Percentiles rank a stretch among this genome's conserved stretches.
These are phyloP conservation scores for Pythium rishiriense DNA, from an alignment of 352 stramenopile genomes.

Conservation along the genomic window DNA sequence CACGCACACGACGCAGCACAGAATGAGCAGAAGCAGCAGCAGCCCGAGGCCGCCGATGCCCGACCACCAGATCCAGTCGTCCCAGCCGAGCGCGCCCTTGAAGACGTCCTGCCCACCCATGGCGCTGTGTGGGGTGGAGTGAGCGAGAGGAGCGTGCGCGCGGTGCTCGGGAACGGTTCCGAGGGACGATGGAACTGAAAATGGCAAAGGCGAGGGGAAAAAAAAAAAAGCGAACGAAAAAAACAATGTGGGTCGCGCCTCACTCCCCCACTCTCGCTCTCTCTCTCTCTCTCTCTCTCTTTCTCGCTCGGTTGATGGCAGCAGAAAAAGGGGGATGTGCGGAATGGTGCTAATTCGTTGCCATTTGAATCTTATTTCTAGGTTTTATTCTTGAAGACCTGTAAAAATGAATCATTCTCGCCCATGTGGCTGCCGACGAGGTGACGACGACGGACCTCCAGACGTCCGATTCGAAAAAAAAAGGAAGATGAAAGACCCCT, in stretches of 20 bases:
- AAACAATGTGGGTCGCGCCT: not conserved
- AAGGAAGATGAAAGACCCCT: not conserved
- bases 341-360: not conserved
- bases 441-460: not conserved
- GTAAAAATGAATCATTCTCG: not conserved
- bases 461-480: not conserved
- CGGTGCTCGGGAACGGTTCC: no score
- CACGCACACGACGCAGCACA: slow-evolving; percentile 81
- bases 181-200: not conserved
- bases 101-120: slow-evolving; percentile 54
- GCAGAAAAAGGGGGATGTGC: not conserved
- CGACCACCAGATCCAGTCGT: slow-evolving; percentile 84
- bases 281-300: not conserved
- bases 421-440: not conserved
- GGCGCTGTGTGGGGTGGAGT: not conserved
- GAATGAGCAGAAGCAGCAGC: slow-evolving; percentile 61
- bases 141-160: no score
- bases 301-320: not conserved
- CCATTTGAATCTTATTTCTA: not conserved
- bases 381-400: not conserved
- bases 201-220: not conserved
- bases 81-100: slow-evolving; percentile 68
- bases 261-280: not conserved
- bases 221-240: not conserved
- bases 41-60: slow-evolving; percentile 60